These are phyloP conservation scores for Phytophthora pini DNA, from an alignment of 352 stramenopile genomes.

Conservation along the genomic window DNA sequence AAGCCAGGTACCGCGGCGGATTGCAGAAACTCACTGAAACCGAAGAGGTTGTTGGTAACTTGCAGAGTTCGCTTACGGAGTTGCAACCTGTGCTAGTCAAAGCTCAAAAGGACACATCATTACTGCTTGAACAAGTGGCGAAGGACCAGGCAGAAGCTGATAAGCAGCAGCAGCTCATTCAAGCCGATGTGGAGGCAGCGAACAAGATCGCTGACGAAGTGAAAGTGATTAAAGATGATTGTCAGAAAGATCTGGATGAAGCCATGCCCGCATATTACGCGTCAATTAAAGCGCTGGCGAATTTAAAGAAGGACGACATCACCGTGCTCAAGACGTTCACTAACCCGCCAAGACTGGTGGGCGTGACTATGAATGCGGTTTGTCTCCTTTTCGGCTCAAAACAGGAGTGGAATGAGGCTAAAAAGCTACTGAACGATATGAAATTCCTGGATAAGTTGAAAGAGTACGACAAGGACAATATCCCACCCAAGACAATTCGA, in stretches of 20 bases:
- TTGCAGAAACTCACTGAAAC: constrained; percentile 94
- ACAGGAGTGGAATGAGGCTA: constrained; percentile 93
- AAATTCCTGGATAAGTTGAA: constrained; percentile 92
- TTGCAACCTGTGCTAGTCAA: constrained; percentile 92
- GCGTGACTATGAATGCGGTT: constrained; percentile 93
- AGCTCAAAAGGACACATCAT: constrained; percentile 88
- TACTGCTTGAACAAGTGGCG: constrained; percentile 87
- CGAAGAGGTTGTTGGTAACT: constrained; percentile 92
- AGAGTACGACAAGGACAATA: constrained; percentile 91
- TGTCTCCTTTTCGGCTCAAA: constrained; percentile 90
- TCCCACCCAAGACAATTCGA: constrained; percentile 87
- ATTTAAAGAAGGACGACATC: constrained; percentile 94
- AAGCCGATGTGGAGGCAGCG: constrained; percentile 91
- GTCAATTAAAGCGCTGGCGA: constrained; percentile 90
- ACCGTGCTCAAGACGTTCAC: constrained; percentile 94
- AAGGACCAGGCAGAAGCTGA: constrained; percentile 93
- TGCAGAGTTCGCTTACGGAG: constrained; percentile 93
- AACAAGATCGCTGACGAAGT: constrained; percentile 93
- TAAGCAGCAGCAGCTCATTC: constrained; percentile 91
- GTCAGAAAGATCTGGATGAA: constrained; percentile 92
- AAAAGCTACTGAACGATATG: constrained; percentile 92
- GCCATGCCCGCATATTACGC: constrained; percentile 93
- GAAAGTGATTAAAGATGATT: constrained; percentile 94
- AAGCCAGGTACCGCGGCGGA: constrained; percentile 82
- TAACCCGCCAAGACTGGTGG: constrained; percentile 89